These are phyloP conservation scores for Yamadazyma scolyti DNA, from an alignment of 805 yeast species.

Conservation along the genomic window DNA sequence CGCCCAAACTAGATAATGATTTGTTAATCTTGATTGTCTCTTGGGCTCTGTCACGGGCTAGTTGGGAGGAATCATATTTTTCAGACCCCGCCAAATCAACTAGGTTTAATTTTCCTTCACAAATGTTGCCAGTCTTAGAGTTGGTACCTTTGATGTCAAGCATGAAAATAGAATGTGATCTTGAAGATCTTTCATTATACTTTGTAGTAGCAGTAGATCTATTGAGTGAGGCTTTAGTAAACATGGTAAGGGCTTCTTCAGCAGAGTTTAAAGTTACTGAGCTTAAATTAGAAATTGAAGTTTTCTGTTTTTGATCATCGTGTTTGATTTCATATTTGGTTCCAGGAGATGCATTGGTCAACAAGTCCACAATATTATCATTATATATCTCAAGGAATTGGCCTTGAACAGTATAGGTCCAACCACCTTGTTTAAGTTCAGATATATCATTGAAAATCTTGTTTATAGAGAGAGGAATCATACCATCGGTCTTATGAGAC, in stretches of 20 bases:
- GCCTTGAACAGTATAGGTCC: slow-evolving; percentile 62
- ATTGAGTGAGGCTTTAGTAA: slow-evolving; percentile 54
- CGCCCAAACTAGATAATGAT: slow-evolving; percentile 84
- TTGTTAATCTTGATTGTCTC: slow-evolving; percentile 90
- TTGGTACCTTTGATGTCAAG: slow-evolving; percentile 58
- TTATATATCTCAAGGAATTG: slow-evolving; percentile 89
- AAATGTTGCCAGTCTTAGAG: slow-evolving; percentile 40
- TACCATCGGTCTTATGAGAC: slow-evolving; percentile 68
- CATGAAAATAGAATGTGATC: slow-evolving; percentile 85
- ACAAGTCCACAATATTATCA: slow-evolving; percentile 71
- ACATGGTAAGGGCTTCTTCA: slow-evolving; percentile 45
- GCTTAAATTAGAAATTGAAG: slow-evolving; percentile 60
- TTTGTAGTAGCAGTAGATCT: slow-evolving; percentile 80
- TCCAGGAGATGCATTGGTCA: slow-evolving; percentile 23
- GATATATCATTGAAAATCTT: slow-evolving; percentile 63
- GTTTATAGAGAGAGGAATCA: slow-evolving; percentile 72
- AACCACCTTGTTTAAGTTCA: slow-evolving; percentile 49
- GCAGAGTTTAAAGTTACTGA: slow-evolving; percentile 44
- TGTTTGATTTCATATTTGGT: slow-evolving; percentile 69
- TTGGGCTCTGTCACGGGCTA: slow-evolving; percentile 70
- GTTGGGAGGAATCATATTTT: slow-evolving; percentile 70
- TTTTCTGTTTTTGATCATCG: slow-evolving; percentile 49
- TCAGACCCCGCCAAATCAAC: slow-evolving; percentile 96
- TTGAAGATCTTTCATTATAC: slow-evolving; percentile 79
- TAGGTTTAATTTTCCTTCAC: slow-evolving; percentile 67